Conservation (phyloP, 371 early-diverging fungal genomes). For the Paramicrosporidium saccamoebae region DNA sequence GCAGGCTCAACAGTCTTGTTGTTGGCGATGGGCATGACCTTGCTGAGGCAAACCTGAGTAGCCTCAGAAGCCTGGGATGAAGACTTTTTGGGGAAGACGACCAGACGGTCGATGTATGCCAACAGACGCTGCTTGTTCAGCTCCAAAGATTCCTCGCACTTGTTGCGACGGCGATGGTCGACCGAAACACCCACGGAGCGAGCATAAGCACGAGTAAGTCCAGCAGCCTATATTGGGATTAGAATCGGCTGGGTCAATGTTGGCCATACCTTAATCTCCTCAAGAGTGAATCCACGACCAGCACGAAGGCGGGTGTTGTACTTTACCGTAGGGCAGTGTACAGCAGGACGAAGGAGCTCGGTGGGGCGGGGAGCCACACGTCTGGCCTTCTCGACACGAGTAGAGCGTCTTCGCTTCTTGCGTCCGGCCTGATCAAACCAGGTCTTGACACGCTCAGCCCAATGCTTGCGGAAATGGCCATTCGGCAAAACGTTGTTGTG, state of each 20-base stretch:
- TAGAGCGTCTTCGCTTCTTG: constrained; percentile 58
- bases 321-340: constrained; percentile 85
- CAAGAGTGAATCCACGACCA: constrained; percentile 95
- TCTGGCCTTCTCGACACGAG: constrained; percentile 79
- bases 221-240: constrained; percentile 30
- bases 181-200: constrained; percentile 88
- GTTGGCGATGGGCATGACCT: constrained; percentile 28
- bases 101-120: constrained; percentile 71
- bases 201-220: constrained; percentile 75
- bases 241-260: neutral
- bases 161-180: constrained; percentile 92
- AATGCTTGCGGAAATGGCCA: constrained; percentile 95
- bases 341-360: constrained; percentile 90
- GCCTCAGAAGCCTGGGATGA: constrained; percentile 41
- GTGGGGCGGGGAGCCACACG: constrained; percentile 83
- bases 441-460: constrained; percentile 85
- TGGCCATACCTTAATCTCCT: constrained; percentile 61
- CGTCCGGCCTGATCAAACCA: constrained; percentile 98
- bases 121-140: constrained; percentile 87
- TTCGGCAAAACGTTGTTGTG: constrained; percentile 97
- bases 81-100: constrained; percentile 75
- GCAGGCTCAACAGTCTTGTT: constrained; percentile 6
- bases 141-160: constrained; percentile 72
- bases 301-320: constrained; percentile 96
- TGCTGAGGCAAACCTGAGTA: constrained; percentile 23